Conservation (phyloP, 805 yeast species). For the Cyberlindnera euphorbiae region DNA sequence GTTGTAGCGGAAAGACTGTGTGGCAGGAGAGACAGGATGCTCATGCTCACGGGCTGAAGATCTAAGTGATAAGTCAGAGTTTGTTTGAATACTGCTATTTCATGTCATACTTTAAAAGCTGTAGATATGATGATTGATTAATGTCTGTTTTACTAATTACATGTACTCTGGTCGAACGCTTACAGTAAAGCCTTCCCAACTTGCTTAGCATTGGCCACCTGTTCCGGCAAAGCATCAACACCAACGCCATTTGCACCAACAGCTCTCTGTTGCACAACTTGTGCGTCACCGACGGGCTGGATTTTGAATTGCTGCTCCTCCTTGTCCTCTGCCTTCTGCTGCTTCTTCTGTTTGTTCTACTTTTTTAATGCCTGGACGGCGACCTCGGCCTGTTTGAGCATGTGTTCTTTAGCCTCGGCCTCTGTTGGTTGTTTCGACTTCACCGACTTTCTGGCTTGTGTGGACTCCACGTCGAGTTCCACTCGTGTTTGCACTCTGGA, state of each 20-base stretch:
- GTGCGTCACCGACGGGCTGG: conserved; percentile 9
- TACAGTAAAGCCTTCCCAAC: no score
- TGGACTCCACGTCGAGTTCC: conserved; percentile 27
- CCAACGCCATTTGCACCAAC: conserved; percentile 12
- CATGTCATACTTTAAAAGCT: no score
- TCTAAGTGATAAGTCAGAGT: conserved; percentile 5
- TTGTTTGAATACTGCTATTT: no score
- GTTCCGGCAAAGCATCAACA: not conserved
- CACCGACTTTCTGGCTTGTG: no score
- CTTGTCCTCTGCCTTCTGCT: not conserved
- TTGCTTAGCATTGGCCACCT: no score
- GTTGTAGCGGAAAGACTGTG: conserved; percentile 90
- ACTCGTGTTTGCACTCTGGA: conserved; percentile 12
- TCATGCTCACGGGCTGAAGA: conserved; percentile 46
- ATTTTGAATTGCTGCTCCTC: conserved; percentile 1
- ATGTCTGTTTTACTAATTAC: no score
- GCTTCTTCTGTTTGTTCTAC: not conserved
- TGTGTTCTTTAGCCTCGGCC: no score
- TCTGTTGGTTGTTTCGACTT: no score
- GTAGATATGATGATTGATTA: no score
- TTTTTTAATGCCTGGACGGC: no score
- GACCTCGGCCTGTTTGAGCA: no score
- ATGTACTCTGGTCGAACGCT: no score
- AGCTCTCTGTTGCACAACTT: conserved; percentile 9
- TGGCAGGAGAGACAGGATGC: conserved; percentile 95